Evolutionary conservation across 75 land plant species (phyloP).

Genomic region (Picea glauca): DNA sequence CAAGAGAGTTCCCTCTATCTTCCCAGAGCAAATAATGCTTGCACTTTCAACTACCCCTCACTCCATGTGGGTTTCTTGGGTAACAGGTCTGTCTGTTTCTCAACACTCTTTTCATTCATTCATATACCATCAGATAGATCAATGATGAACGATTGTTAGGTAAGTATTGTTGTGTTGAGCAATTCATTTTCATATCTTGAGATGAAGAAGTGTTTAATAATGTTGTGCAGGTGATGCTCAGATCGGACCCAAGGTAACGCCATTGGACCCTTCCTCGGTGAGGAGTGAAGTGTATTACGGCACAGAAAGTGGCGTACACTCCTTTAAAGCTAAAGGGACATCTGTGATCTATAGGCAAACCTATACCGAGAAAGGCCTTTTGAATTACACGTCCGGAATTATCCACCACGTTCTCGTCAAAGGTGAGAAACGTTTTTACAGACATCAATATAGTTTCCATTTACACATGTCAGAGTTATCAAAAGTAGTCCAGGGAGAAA

Average conservation of each 20-base stretch:
- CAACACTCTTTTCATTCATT: too few relatives aligned
- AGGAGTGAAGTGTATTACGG: constrained; percentile 87
- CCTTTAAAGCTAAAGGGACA: constrained; percentile 30
- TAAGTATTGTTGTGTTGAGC: too few relatives aligned
- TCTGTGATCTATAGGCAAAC: constrained; percentile 76
- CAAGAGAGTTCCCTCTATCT: constrained; percentile 48
- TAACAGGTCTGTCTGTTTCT: background rate
- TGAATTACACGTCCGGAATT: constrained; percentile 93
- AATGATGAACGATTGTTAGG: too few relatives aligned
- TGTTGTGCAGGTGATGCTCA: constrained; percentile 69
- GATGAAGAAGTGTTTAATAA: too few relatives aligned
- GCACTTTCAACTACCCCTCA: constrained; percentile 56
- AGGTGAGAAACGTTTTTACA: constrained; percentile 25
- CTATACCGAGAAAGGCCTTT: constrained; percentile 73
- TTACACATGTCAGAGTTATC: too few relatives aligned
- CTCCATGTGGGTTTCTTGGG: constrained; percentile 68
- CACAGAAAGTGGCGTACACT: constrained; percentile 45
- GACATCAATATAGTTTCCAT: too few relatives aligned
- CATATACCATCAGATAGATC: too few relatives aligned
- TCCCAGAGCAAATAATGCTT: constrained; percentile 82
- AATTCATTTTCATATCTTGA: too few relatives aligned
- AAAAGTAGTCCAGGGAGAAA: too few relatives aligned
- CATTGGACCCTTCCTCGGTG: constrained; percentile 69
- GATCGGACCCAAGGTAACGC: constrained; percentile 66
- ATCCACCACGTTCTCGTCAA: constrained; percentile 87